These are phyloP conservation scores for Macrophomina tecta DNA, from an alignment of 2,329 filamentous ascomycete genomes.

Conservation along the genomic window DNA sequence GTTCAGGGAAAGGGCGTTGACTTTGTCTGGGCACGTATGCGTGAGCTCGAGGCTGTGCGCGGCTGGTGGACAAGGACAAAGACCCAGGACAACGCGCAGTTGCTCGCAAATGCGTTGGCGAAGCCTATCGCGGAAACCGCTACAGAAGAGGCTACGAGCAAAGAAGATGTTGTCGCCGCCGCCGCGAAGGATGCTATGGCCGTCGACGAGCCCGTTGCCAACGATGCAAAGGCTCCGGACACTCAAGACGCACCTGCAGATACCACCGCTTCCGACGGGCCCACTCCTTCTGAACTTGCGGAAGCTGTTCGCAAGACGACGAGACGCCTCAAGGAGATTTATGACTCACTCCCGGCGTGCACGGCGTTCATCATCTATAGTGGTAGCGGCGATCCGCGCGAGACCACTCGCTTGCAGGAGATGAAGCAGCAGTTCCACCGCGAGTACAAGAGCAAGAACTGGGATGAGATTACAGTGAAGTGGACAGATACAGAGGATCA, in stretches of 20 bases:
- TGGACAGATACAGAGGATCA: conserved; percentile 71
- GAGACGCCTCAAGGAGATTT: conserved; percentile 58
- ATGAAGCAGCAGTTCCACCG: conserved; percentile 62
- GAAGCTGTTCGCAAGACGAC: conserved; percentile 58
- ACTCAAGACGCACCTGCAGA: background rate
- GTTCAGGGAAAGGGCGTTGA: conserved; percentile 61
- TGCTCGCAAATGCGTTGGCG: conserved; percentile 27
- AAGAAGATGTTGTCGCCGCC: background rate
- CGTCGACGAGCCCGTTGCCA: background rate
- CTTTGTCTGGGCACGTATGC: conserved; percentile 67
- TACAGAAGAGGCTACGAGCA: background rate
- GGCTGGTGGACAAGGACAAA: conserved; percentile 66
- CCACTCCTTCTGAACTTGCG: conserved; percentile 44
- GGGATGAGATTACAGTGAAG: conserved; percentile 66
- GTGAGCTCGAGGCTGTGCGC: conserved; percentile 64
- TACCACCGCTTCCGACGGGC: background rate
- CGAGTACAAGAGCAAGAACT: conserved; percentile 66
- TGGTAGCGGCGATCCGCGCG: conserved; percentile 67
- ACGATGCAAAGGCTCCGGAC: background rate
- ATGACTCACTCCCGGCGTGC: conserved; percentile 62
- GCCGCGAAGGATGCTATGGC: background rate
- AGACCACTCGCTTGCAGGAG: conserved; percentile 61
- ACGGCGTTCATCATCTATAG: conserved; percentile 69
- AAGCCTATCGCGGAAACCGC: background rate
- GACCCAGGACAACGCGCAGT: conserved; percentile 42